A percentile compares a stretch with the other conserved stretches of the same genome.
Evolutionary conservation across 306 rosid species (phyloP).

Genomic region (Malus fusca): DNA sequence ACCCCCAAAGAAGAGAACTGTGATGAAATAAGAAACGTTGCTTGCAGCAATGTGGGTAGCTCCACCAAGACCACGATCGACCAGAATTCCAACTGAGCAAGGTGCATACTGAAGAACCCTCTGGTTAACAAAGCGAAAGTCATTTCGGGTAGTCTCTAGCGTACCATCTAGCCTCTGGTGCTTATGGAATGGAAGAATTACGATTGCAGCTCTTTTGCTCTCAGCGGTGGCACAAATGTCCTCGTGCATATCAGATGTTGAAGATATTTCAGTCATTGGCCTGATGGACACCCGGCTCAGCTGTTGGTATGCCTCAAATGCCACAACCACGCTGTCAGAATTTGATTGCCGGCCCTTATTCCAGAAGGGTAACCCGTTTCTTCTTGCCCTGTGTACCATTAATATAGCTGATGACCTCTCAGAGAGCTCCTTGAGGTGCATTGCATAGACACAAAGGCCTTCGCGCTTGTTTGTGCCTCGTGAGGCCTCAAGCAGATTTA

Average conservation of each 20-base stretch:
- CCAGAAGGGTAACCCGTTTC: conserved; percentile 66
- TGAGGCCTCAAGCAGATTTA: conserved; percentile 76
- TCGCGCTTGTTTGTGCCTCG: conserved; percentile 60
- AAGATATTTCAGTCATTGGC: conserved; percentile 68
- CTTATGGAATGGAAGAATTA: conserved; percentile 58
- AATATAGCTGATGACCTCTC: conserved; percentile 61
- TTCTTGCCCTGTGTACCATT: conserved; percentile 56
- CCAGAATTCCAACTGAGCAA: conserved; percentile 63
- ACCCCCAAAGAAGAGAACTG: conserved; percentile 54
- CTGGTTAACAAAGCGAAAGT: conserved; percentile 34
- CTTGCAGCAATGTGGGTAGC: conserved; percentile 45
- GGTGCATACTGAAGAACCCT: conserved; percentile 46
- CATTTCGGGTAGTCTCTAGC: conserved; percentile 37
- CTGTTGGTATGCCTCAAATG: conserved; percentile 48
- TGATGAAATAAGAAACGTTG: conserved; percentile 27
- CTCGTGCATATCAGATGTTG: conserved; percentile 30
- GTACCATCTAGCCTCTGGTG: conserved; percentile 53
- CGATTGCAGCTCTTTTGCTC: conserved; percentile 40
- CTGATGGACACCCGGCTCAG: conserved; percentile 49
- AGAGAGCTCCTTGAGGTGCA: conserved; percentile 73
- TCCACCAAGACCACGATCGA: conserved; percentile 72
- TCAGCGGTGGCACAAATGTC: conserved; percentile 52
- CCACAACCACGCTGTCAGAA: conserved; percentile 38
- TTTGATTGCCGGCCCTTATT: conserved; percentile 24
- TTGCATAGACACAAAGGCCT: conserved; percentile 63